Conservation (phyloP, 495 filamentous ascomycete genomes). For the Penicillium psychrofluorescens region DNA sequence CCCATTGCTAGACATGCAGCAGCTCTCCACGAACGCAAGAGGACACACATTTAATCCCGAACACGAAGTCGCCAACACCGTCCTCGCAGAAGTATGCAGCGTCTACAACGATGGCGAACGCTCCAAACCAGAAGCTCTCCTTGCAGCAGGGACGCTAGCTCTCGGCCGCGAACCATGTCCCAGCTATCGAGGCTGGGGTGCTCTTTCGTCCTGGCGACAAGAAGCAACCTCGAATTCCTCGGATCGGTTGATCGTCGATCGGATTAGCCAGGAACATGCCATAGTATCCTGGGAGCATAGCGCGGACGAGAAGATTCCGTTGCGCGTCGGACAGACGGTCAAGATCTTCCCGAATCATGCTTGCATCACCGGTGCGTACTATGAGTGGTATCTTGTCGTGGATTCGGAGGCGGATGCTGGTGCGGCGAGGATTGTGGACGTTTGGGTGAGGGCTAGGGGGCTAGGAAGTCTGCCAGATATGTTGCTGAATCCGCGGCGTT, state of each 20-base stretch:
- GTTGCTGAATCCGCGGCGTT: no score
- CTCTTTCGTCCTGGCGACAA: conserved; percentile 55
- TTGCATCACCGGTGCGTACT: conserved; percentile 68
- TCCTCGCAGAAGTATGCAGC: conserved; percentile 66
- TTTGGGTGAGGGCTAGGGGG: conserved; percentile 48
- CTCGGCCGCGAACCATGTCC: conserved; percentile 71
- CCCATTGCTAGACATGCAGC: conserved; percentile 73
- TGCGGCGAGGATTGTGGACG: conserved; percentile 54
- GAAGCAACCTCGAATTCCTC: background rate
- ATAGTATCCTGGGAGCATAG: conserved; percentile 23
- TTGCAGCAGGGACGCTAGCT: conserved; percentile 64
- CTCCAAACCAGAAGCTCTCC: conserved; percentile 53
- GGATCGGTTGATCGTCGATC: conserved; percentile 17
- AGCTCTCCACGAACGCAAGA: conserved; percentile 63
- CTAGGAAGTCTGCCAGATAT: background rate
- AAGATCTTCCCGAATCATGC: conserved; percentile 80
- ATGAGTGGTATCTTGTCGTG: conserved; percentile 70
- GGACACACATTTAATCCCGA: conserved; percentile 28
- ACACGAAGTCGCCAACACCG: conserved; percentile 56
- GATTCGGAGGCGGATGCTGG: conserved; percentile 53
- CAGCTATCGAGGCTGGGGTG: conserved; percentile 64
- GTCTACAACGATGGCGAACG: conserved; percentile 52
- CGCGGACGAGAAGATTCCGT: conserved; percentile 10
- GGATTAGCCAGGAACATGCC: conserved; percentile 32
- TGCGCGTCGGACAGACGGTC: conserved; percentile 41